Conservation (phyloP, 1,284 basidiomycete species). For the Pterulicium gracile region DNA sequence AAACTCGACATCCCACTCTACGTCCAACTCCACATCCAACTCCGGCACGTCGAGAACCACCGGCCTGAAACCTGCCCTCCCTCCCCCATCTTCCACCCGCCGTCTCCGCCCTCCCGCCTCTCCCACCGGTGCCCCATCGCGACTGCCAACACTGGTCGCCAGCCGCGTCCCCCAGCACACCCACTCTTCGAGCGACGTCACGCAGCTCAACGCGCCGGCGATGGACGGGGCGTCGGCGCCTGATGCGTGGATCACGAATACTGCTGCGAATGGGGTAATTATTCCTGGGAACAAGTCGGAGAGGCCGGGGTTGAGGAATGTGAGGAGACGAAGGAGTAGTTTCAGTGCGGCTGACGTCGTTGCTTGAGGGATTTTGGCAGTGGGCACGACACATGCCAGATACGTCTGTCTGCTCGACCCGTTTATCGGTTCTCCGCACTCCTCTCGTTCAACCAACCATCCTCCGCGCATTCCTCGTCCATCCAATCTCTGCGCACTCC, state of each 20-base stretch:
- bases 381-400: too few relatives aligned
- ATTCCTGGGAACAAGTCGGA: conserved; percentile 56
- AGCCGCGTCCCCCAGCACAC: conserved; percentile 40
- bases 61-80: conserved; percentile 12
- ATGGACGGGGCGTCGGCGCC: conserved; percentile 20
- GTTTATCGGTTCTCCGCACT: conserved; percentile 5
- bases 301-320: conserved; percentile 56
- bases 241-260: conserved; percentile 66
- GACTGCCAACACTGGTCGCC: conserved; percentile 57
- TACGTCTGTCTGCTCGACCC: background rate
- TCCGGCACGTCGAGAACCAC: conserved; percentile 17
- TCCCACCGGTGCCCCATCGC: conserved; percentile 50
- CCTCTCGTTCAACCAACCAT: conserved; percentile 3
- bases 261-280: conserved; percentile 48
- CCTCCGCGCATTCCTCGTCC: background rate
- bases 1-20: conserved; percentile 18
- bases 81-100: conserved; percentile 20
- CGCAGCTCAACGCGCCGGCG: conserved; percentile 26
- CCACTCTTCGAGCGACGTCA: conserved; percentile 41
- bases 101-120: conserved; percentile 35
- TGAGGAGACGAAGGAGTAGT: conserved; percentile 67
- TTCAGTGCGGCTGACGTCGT: conserved; percentile 76
- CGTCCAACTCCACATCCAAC: conserved; percentile 35
- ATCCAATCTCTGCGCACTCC: background rate
- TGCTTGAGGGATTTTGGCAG: conserved; percentile 32